Evolutionary conservation across 208 protist genomes (phyloP), one percentile per base, ranked within the genome.

Genomic region (Crithidia acanthocephali): DNA sequence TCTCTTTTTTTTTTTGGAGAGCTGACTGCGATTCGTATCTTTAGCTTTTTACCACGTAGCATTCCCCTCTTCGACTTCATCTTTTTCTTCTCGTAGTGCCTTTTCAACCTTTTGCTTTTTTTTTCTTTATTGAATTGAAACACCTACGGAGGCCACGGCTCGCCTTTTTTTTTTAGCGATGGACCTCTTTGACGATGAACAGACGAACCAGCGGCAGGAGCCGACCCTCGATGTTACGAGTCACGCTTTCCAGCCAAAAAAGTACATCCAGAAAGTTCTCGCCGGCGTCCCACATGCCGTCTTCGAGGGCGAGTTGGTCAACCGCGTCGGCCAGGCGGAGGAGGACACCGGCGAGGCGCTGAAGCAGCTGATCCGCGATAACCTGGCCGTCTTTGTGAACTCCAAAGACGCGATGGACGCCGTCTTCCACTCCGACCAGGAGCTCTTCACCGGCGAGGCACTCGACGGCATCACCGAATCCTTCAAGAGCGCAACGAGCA

Each of bases 361-460:
- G 15, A 93, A 97, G 73, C 76, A 89, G 66, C 76, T 97, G 13
- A 85, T 97, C 28, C 86, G 83, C 45, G 88, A 93, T 51, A 82
- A 91, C 72, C 80, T 97, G 20, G 84, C 79, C 20, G 90, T 89
- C n/a, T 95, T 97, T 64, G 91, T 97, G 64, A 80, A 84, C 40
- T 90, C 79, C 33, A 93, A 91, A 56, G 89, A 94, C 68, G 84
- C 90, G 23, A 92, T 97, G 83, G 80, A 89, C 63, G 50, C 74
- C 23, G 86, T 97, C 47, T 92, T 84, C 74, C 75, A 64, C 59
- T 85, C 78, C 20, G 90, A 97, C 67, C 69, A 63, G n/a, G 61
- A 67, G 11, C 84, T 95, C 59, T 97, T 97, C 65, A 89, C 83
- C 11, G 92, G 89, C 16, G 92, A 93, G 56, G 92, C 92, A 13